A percentile compares a stretch with the other conserved stretches of the same genome.
These are phyloP conservation scores for Blepharisma stoltei DNA, from an alignment of 73 alveolate species.

Conservation along the genomic window DNA sequence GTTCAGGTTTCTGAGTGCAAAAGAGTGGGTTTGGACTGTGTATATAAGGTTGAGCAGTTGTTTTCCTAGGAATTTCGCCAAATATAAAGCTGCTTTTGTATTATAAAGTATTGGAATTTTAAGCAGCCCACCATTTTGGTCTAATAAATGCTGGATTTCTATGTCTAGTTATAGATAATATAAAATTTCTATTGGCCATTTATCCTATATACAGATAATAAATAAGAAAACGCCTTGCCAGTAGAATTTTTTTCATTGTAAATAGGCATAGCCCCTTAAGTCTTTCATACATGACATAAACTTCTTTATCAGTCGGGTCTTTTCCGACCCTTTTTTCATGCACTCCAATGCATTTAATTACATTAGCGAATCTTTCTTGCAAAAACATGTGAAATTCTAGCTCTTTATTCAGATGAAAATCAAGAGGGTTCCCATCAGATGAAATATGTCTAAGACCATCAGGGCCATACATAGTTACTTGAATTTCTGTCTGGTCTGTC, in stretches of 20 bases:
- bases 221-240: too few species aligned
- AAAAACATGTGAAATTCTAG: background rate
- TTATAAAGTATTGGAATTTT: conserved; percentile 77
- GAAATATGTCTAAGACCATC: conserved; percentile 18
- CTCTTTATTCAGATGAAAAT: conserved; percentile 12
- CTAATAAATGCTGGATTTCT: conserved; percentile 47
- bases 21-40: conserved; percentile 61
- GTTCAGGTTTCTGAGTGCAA: conserved; percentile 50
- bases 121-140: conserved; percentile 80
- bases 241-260: too few species aligned
- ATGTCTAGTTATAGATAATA: too few species aligned
- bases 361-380: background rate
- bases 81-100: conserved; percentile 80
- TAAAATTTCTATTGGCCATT: too few species aligned
- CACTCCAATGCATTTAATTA: background rate
- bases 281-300: background rate
- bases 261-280: background rate
- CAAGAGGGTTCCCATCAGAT: background rate
- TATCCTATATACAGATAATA: too few species aligned
- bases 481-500: background rate
- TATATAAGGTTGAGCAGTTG: conserved; percentile 57
- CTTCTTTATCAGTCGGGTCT: background rate
- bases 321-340: background rate
- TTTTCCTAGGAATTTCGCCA: conserved; percentile 77
- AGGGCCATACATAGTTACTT: background rate